Conservation (phyloP, 805 yeast genomes). For the Starmerella lactis-condensi region DNA sequence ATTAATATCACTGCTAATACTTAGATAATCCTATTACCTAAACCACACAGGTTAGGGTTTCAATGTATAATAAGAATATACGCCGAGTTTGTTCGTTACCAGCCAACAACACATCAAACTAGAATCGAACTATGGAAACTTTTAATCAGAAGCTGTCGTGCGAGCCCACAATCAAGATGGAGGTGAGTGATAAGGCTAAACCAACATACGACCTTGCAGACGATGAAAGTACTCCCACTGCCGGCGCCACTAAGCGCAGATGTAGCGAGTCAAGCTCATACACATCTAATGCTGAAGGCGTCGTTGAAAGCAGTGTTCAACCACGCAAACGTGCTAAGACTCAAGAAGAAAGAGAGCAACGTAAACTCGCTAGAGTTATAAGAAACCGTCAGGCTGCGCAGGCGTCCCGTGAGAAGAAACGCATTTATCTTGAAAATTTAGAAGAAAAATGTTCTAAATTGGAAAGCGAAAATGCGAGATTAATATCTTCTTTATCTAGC, state of each 20-base stretch:
- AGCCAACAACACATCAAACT: too few species aligned
- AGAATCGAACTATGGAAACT: constrained; percentile 8
- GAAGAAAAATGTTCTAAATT: constrained; percentile 33
- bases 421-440: constrained; percentile 72
- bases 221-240: constrained; percentile 9
- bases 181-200: constrained; percentile 13
- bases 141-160: constrained; percentile 12
- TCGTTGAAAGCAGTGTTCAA: constrained; percentile 30
- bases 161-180: constrained; percentile 12
- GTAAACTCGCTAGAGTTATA: constrained; percentile 78
- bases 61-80: too few species aligned
- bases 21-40: too few species aligned
- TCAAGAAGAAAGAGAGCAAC: constrained; percentile 89
- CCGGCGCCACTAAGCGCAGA: constrained; percentile 3
- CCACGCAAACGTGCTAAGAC: constrained; percentile 96
- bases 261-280: neutral
- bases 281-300: neutral
- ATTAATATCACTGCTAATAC: too few species aligned
- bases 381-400: constrained; percentile 95
- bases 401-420: constrained; percentile 89
- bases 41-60: too few species aligned
- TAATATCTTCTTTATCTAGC: constrained; percentile 10
- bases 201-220: constrained; percentile 8
- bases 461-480: constrained; percentile 17
- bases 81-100: too few species aligned